phyloP scores from a whole-genome alignment of 805 yeast genomes.

The Nakazawaea pomicola region DNA sequence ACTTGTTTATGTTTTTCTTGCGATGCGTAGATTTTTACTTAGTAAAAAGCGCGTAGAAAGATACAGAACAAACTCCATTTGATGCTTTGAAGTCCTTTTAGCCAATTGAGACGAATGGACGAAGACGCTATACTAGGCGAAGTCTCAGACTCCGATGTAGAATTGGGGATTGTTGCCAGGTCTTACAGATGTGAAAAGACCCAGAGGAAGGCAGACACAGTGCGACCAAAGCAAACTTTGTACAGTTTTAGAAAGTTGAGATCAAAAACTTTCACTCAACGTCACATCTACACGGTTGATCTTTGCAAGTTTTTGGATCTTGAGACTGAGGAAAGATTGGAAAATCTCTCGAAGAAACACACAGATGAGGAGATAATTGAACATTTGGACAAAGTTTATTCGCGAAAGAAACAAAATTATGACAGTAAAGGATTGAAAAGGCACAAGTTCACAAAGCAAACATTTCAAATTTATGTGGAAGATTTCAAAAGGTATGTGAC shows the following conservation, averaged over 20 bases:
- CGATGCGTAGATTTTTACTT: not conserved
- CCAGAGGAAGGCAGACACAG: too few species aligned
- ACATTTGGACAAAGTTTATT: constrained; percentile 25
- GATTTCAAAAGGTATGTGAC: constrained; percentile 23
- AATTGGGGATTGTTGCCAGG: constrained; percentile 3
- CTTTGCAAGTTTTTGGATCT: constrained; percentile 27
- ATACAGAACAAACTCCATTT: too few species aligned
- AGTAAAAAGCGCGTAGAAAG: not conserved
- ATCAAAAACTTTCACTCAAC: constrained; percentile 20
- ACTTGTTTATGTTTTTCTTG: not conserved
- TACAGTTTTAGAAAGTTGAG: constrained; percentile 7
- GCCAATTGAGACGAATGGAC: too few species aligned
- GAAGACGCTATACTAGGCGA: constrained; percentile 3
- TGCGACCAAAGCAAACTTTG: constrained; percentile 6
- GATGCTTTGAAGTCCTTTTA: too few species aligned
- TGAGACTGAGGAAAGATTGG: constrained; percentile 21
- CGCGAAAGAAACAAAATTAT: constrained; percentile 20
- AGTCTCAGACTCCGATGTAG: constrained; percentile 14
- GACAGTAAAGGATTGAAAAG: constrained; percentile 20
- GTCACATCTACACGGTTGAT: constrained; percentile 30
- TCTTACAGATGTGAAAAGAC: too few species aligned
- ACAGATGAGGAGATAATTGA: constrained; percentile 23
- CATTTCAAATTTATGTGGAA: constrained; percentile 23
- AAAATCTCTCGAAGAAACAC: constrained; percentile 18
- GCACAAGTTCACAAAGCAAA: constrained; percentile 26